Percentiles rank a stretch among this genome's conserved stretches.
These are phyloP conservation scores for Magnusiomyces starmeri DNA, from an alignment of 1,139 yeast genomes.

Conservation along the genomic window DNA sequence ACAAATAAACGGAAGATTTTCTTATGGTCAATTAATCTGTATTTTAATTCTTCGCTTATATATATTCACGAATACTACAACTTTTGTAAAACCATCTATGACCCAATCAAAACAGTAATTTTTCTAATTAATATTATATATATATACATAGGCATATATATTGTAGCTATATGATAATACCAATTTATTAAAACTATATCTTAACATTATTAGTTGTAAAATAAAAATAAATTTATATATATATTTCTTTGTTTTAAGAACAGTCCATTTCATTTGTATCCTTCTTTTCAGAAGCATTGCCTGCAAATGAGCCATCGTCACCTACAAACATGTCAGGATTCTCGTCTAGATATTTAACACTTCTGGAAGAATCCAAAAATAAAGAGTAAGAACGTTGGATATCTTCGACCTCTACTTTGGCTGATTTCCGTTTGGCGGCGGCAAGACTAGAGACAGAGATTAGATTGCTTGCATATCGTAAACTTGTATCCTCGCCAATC, in stretches of 20 bases:
- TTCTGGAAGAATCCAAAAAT: conserved; percentile 81
- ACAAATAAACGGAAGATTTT: background rate
- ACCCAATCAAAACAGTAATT: too few relatives aligned
- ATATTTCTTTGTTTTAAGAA: conserved; percentile 2
- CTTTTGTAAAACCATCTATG: too few relatives aligned
- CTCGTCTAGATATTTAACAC: conserved; percentile 44
- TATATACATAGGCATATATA: too few relatives aligned
- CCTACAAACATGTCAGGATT: conserved; percentile 22
- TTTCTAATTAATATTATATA: too few relatives aligned
- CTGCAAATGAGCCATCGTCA: background rate
- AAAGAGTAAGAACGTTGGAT: conserved; percentile 81
- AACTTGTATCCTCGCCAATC: conserved; percentile 85
- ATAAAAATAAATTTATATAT: too few relatives aligned
- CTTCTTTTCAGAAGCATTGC: background rate
- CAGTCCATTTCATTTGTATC: conserved; percentile 13
- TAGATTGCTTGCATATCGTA: conserved; percentile 88
- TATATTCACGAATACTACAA: too few relatives aligned
- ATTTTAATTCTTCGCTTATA: too few relatives aligned
- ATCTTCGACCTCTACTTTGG: conserved; percentile 69
- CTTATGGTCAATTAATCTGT: background rate
- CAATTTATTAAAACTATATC: too few relatives aligned
- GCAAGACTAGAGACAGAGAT: conserved; percentile 84
- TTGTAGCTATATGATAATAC: too few relatives aligned
- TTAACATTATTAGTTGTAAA: too few relatives aligned
- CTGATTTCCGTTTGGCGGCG: conserved; percentile 70